A percentile compares a stretch with the other conserved stretches of the same genome.
These are phyloP conservation scores for Turnera subulata DNA, from an alignment of 345 rosid genomes.

Conservation along the genomic window DNA sequence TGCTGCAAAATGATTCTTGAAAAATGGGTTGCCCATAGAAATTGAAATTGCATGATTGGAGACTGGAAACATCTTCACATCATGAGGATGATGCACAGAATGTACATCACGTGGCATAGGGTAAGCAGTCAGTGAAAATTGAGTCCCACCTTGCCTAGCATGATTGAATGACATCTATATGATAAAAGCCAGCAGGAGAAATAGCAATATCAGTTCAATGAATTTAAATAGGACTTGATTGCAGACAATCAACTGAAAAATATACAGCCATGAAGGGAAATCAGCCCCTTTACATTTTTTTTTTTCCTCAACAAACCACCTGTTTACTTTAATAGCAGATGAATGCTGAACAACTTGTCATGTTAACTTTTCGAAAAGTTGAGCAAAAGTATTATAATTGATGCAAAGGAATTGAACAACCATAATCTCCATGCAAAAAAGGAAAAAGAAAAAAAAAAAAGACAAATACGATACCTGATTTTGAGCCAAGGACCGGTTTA, in stretches of 20 bases:
- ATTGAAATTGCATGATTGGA: slow-evolving; percentile 24
- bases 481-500: slow-evolving; percentile 20
- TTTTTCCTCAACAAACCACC: slow-evolving; percentile 1
- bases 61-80: slow-evolving; percentile 35
- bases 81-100: slow-evolving; percentile 21
- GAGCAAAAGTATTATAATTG: neutral
- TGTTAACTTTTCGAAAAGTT: no score
- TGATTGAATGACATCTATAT: slow-evolving; percentile 35
- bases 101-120: slow-evolving; percentile 28
- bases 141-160: slow-evolving; percentile 28
- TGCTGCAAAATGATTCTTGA: slow-evolving; percentile 30
- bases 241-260: neutral
- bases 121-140: slow-evolving; percentile 30
- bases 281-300: neutral
- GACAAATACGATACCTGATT: slow-evolving; percentile 28
- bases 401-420: neutral
- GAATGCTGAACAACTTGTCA: no score
- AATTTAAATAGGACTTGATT: neutral
- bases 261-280: neutral
- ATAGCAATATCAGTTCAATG: slow-evolving; percentile 11
- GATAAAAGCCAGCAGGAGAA: slow-evolving; percentile 14
- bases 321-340: no score
- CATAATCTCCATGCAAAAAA: neutral
- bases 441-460: neutral
- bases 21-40: slow-evolving; percentile 27